Evolutionary conservation across 192 early-diverging fungal genomes (phyloP), one percentile per base, ranked within the genome.

Genomic region (Coemansia sp.): DNA sequence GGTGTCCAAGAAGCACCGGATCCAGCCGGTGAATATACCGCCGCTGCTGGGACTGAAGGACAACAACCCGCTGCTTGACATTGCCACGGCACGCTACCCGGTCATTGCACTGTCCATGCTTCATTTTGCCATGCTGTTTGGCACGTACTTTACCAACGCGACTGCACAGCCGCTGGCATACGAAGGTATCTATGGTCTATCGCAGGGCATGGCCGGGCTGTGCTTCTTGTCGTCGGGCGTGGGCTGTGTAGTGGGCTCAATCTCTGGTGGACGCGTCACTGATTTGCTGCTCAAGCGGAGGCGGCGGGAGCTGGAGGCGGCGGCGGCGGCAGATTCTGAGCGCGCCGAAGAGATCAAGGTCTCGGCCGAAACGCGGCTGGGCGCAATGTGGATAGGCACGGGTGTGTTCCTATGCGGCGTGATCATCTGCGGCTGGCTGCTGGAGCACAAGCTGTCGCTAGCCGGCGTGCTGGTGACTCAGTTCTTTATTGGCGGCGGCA

Each of bases 141-240:
- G 79, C 0, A 60, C 68, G 12, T 84, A 75, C 58, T 81, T 79
- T 56, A 55, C 69, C 7, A 62, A 79, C 9, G 63, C 72, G 11
- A 80, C 75, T 0, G 64, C 67, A 20, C 55, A 75, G 42, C 61
- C 82, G 23, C 30, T 64, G 20, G 68, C 79, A 8, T 82, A 70
- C 41, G 50, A 62, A 11, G 41, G 43, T 6, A 20, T 78, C 7
- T 84, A 84, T 30, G 19, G 48, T 1, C 61, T 81, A 35, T 56
- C 61, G 8, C 67, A 70, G 20, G 70, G 71, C 27, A 46, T 27
- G 2, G 75, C 76, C 23, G 82, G 82, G 8, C 30, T 80, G 5
- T 78, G 75, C 34, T 84, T 64, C 42, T 49, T 84, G 21, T 35
- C 75, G 6, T 58, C 63, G 3, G 82, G 80, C 19, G 62, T 73